phyloP scores from a whole-genome alignment of 2,329 filamentous ascomycete genomes.

The Ophiostoma sp. region DNA sequence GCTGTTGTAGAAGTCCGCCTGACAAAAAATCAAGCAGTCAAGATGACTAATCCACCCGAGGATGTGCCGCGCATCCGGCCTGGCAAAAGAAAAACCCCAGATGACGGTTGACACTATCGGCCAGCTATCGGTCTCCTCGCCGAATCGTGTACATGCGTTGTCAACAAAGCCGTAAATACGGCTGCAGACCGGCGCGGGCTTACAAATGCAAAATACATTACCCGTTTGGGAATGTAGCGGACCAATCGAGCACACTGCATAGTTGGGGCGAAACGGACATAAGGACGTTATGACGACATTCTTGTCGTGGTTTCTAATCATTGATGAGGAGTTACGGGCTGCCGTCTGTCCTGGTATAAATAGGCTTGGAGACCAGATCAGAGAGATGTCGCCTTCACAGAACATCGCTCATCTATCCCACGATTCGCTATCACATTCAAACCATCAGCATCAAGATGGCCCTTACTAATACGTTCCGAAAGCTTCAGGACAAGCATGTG shows the following conservation, averaged over 20 bases:
- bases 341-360: background rate
- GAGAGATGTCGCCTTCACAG: too few relatives aligned
- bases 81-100: too few relatives aligned
- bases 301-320: too few relatives aligned
- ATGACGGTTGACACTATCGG: too few relatives aligned
- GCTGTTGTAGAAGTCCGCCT: too few relatives aligned
- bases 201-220: background rate
- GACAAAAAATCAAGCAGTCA: too few relatives aligned
- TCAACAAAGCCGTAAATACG: background rate
- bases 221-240: background rate
- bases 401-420: background rate
- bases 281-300: background rate
- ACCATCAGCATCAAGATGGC: background rate
- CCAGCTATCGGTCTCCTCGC: too few relatives aligned
- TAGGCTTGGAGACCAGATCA: background rate
- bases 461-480: constrained; percentile 29
- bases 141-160: too few relatives aligned
- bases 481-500: constrained; percentile 38
- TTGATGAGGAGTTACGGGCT: too few relatives aligned
- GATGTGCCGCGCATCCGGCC: too few relatives aligned
- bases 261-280: background rate
- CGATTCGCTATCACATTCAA: background rate
- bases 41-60: too few relatives aligned
- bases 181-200: background rate
- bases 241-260: background rate